Conservation (phyloP, 305 asterid species). For the Rubia peregrina region DNA sequence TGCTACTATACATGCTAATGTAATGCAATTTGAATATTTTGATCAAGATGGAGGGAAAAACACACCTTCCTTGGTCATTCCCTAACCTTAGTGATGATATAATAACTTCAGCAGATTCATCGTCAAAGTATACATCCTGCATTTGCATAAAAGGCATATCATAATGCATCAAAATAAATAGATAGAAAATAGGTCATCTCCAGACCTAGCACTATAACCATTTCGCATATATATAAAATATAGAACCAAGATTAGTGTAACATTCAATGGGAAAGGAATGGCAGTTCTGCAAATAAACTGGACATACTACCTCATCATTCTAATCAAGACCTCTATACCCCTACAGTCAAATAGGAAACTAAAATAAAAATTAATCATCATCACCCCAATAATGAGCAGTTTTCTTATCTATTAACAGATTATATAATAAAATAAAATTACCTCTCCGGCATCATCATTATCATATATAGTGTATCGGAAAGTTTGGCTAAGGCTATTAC, state of each 20-base stretch:
- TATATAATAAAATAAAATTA: slow-evolving; percentile 21
- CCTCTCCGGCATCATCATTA: slow-evolving; percentile 78
- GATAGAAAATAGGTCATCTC: too few species aligned
- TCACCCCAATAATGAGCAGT: not conserved
- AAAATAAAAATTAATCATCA: not conserved
- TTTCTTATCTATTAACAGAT: not conserved
- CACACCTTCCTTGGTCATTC: slow-evolving; percentile 94
- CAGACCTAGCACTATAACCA: too few species aligned
- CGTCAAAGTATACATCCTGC: too few species aligned
- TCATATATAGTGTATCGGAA: slow-evolving; percentile 86
- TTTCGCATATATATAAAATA: too few species aligned
- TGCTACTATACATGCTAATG: not conserved
- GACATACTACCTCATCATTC: slow-evolving; percentile 74
- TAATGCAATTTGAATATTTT: not conserved
- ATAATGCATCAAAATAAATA: too few species aligned
- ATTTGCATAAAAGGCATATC: too few species aligned
- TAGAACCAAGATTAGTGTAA: too few species aligned
- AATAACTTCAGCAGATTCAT: slow-evolving; percentile 8
- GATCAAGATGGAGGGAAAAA: not conserved
- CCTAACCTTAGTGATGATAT: slow-evolving; percentile 93
- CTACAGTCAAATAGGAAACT: slow-evolving; percentile 34
- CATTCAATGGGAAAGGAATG: too few species aligned
- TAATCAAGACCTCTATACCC: slow-evolving; percentile 70
- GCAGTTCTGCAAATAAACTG: not conserved
- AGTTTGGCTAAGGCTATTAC: slow-evolving; percentile 86